These are phyloP conservation scores for Penicillium sp. DNA, from an alignment of 2,329 filamentous ascomycete genomes.

Conservation along the genomic window DNA sequence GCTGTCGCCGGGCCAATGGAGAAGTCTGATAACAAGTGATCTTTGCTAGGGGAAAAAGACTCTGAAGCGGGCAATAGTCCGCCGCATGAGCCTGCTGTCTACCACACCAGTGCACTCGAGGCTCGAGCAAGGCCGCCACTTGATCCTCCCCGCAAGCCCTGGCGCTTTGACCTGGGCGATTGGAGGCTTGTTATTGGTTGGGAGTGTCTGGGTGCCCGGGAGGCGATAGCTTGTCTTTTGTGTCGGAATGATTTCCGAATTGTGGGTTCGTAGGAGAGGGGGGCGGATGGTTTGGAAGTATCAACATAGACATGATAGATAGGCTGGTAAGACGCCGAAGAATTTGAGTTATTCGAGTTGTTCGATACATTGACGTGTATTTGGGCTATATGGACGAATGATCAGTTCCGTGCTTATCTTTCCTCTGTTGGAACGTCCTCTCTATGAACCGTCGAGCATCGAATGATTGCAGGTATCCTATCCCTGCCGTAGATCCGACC, in stretches of 20 bases:
- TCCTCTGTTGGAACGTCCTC: neutral
- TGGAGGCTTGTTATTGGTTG: neutral
- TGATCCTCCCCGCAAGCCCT: neutral
- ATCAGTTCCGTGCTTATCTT: neutral
- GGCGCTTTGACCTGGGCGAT: slow-evolving; percentile 5
- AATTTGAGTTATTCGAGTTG: no score
- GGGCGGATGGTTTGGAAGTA: neutral
- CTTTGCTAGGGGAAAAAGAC: neutral
- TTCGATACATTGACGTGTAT: neutral
- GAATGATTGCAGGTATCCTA: neutral
- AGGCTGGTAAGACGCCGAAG: neutral
- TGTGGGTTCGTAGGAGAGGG: neutral
- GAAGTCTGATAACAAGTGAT: slow-evolving; percentile 2
- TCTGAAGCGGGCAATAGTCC: slow-evolving; percentile 12
- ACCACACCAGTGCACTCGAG: no score
- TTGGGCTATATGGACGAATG: neutral
- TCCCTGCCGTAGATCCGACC: neutral
- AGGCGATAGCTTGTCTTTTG: slow-evolving; percentile 1
- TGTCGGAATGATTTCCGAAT: neutral
- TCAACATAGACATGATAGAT: neutral
- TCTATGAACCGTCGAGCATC: neutral
- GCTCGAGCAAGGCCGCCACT: neutral
- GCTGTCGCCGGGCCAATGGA: neutral
- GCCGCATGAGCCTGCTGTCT: neutral
- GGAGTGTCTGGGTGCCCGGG: neutral